phyloP scores from a whole-genome alignment of 768 basidiomycete species.

The Arthromyces matolae region DNA sequence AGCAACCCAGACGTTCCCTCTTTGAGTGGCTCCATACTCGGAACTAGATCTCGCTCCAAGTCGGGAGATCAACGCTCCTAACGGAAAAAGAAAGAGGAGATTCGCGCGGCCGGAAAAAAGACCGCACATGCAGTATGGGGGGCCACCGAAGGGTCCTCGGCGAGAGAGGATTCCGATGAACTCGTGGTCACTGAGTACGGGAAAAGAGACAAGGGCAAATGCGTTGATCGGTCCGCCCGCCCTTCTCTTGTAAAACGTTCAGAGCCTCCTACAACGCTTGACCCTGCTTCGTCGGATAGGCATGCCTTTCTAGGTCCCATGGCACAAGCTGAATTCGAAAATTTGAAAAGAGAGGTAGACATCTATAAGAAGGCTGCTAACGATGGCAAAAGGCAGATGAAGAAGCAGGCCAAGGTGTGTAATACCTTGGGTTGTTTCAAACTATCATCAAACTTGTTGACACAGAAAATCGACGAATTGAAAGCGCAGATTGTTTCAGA shows the following conservation, averaged over 20 bases:
- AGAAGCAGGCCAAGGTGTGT: slow-evolving; percentile 55
- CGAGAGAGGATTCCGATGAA: slow-evolving; percentile 3
- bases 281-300: slow-evolving; percentile 15
- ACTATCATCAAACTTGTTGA: slow-evolving; percentile 3
- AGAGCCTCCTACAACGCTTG: slow-evolving; percentile 1
- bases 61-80: neutral
- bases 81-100: slow-evolving; percentile 1
- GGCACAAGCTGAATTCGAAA: slow-evolving; percentile 47
- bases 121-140: too few species aligned
- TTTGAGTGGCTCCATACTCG: neutral
- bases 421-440: neutral
- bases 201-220: slow-evolving; percentile 23
- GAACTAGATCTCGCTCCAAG: slow-evolving; percentile 6
- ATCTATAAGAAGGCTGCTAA: slow-evolving; percentile 43
- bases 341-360: slow-evolving; percentile 56
- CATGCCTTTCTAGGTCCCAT: slow-evolving; percentile 29
- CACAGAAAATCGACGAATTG: slow-evolving; percentile 52
- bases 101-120: slow-evolving; percentile 1
- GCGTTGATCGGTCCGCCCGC: slow-evolving; percentile 9
- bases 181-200: slow-evolving; percentile 1
- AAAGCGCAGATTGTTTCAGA: slow-evolving; percentile 37
- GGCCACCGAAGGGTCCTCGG: neutral
- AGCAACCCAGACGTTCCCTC: too few species aligned
- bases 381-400: slow-evolving; percentile 46
- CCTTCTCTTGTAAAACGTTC: slow-evolving; percentile 12